Evolutionary conservation across 345 rosid genomes (phyloP), one percentile per base, ranked within the genome.

Genomic region (Durio zibethinus): DNA sequence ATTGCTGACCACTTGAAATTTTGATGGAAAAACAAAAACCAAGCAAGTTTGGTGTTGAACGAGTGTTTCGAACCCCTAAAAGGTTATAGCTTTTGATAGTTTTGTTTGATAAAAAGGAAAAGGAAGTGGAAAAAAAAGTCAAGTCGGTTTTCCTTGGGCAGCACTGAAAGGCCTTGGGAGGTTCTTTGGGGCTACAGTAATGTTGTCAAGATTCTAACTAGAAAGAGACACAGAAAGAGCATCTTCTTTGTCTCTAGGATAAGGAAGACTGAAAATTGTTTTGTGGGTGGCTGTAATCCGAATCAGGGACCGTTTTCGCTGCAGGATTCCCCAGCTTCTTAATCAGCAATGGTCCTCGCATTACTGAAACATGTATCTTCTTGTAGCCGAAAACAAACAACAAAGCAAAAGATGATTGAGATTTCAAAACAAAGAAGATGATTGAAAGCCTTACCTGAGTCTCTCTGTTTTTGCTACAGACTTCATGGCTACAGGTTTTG

Each of bases 301-400:
- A 82, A 82, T 82, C 67, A 21, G 83, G 86, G 80, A 85, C 85
- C 85, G 48, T 76, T 80, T 74, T 38, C 21, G 5, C 74, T 48
- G 77, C 74, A 73, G 18, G 77, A 83, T 77, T 74, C 79, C 76
- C 74, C 78, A 36, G 62, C 36, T 69, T 68, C 73, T 63, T 29
- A 23, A 6, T 38, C 40, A 38, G 40, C 76, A 79, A 77, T 74
- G 77, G 81, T 81, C 84, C 75, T 76, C 56, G 2, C 43, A 7
- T 35, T 25, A 10, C 63, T 59, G 42, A 16, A 61, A 61, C 14
- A 33, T 33, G 45, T 69, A 35, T 60, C 72, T n/a, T 54, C 56
- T 76, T 54, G 59, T 12, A 76, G 21, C 56, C 72, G 56, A 47
- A 56, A 77, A 38, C 27, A 29, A 66, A 72, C 56, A 66, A 68